Evolutionary conservation across 1,284 basidiomycete genomes (phyloP).

Genomic region (Cutaneotrichosporon sp.): DNA sequence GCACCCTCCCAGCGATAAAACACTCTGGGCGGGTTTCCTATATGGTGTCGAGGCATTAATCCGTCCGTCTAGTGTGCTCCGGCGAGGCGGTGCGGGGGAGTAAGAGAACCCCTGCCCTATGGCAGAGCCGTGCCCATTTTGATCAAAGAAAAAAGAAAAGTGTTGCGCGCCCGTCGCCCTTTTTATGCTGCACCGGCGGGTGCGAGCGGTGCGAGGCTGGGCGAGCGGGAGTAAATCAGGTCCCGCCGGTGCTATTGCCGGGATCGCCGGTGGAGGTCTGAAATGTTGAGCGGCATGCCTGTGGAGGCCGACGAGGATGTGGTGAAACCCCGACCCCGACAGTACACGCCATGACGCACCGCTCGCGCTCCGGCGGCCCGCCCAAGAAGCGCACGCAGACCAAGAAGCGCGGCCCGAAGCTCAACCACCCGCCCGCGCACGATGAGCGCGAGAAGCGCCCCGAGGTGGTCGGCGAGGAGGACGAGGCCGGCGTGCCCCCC

Average conservation of each 20-base stretch:
- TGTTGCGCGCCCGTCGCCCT: neutral
- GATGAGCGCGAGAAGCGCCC: constrained; percentile 4
- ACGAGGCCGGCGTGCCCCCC: constrained; percentile 8
- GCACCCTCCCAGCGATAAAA: constrained; percentile 34
- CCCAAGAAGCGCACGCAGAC: constrained; percentile 2
- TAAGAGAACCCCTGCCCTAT: constrained; percentile 17
- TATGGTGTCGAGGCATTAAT: constrained; percentile 51
- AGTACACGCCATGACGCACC: constrained; percentile 40
- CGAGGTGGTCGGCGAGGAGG: constrained; percentile 1
- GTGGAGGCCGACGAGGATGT: neutral
- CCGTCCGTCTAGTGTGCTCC: constrained; percentile 51
- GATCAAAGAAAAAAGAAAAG: constrained; percentile 27
- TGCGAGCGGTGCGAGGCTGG: neutral
- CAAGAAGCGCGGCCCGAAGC: constrained; percentile 22
- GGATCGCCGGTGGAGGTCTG: constrained; percentile 5
- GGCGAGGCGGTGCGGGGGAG: constrained; percentile 11
- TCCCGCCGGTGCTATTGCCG: neutral
- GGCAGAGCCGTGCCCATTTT: constrained; percentile 46
- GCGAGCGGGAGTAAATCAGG: constrained; percentile 1
- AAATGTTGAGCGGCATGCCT: neutral
- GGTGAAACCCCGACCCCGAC: neutral
- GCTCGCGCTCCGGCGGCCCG: constrained; percentile 42
- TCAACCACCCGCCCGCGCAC: constrained; percentile 32
- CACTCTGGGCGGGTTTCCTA: constrained; percentile 45
- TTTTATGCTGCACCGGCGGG: constrained; percentile 5